These are phyloP conservation scores for Urostyla sp. DNA, from an alignment of 73 alveolate species.

Conservation along the genomic window DNA sequence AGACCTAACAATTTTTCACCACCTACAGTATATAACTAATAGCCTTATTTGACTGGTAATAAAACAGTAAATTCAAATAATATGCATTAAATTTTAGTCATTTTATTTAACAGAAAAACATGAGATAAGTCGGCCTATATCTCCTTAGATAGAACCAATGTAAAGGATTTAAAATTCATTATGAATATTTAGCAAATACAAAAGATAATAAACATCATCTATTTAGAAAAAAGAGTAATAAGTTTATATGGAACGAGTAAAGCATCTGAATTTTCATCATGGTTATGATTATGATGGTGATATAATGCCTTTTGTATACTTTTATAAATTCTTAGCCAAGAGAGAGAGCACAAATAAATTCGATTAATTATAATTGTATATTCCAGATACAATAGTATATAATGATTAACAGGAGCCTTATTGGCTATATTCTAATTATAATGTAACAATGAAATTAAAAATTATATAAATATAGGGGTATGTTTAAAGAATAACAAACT, in stretches of 20 bases:
- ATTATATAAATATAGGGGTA: slow-evolving; percentile 64
- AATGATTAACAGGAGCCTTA: slow-evolving; percentile 87
- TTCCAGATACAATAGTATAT: slow-evolving; percentile 93
- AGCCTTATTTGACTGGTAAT: slow-evolving; percentile 2
- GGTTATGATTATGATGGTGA: slow-evolving; percentile 52
- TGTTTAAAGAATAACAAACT: slow-evolving; percentile 87
- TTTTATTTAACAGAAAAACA: slow-evolving; percentile 10
- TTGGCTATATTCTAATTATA: slow-evolving; percentile 90
- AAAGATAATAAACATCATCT: not conserved
- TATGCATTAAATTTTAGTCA: not conserved
- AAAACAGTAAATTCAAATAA: not conserved
- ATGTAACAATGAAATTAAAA: slow-evolving; percentile 1
- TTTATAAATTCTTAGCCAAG: slow-evolving; percentile 86
- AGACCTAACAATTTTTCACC: slow-evolving; percentile 47
- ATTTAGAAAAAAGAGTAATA: slow-evolving; percentile 23
- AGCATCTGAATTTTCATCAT: slow-evolving; percentile 12
- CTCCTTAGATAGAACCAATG: not conserved
- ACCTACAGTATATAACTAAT: not conserved
- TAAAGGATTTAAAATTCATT: not conserved
- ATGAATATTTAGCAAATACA: not conserved
- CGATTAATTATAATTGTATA: slow-evolving; percentile 77
- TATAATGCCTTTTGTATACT: slow-evolving; percentile 46
- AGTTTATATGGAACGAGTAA: slow-evolving; percentile 38
- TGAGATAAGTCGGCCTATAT: not conserved
- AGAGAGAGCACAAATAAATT: slow-evolving; percentile 66